Base-by-base conservation (phyloP, 306 rosid species). In the Sphenostylis stenocarpa region DNA sequence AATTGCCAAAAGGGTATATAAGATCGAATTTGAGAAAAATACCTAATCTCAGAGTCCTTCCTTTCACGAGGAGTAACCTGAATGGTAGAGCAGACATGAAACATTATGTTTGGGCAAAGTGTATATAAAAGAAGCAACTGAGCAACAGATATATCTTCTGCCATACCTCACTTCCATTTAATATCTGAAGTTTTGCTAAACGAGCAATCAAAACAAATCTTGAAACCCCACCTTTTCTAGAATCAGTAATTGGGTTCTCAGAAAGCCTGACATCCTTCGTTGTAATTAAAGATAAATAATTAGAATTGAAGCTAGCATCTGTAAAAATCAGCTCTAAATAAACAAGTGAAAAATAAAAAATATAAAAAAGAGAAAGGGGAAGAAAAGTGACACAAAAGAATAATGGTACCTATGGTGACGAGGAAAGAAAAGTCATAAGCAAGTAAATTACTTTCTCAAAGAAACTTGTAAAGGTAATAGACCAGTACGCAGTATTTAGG, bases 31-130 rank as follows among this genome's bases (percentile, higher is more conserved):
- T 29, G 72, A 82, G 23, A 79, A 74, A n/a, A 77, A 17, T 72
- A 92, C 98, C 97, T 88, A 77, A 95, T 92, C 86, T 95, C 98
- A 6, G 98, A 95, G 45, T 95, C 98, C 82, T 89, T 95, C 88
- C 97, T 90, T 84, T 95, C 98, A 52, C 97, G 97, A 52, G 77
- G 76, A 43, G 85, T 89, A 61, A 95, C 85, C 98, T 94, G 80
- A 56, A 85, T 78, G 67, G 75, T 77, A 68, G 53, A 60, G 78
- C 62, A 73, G 67, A 66, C 13, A 45, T 61, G 28, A 78, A 36
- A 41, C 58, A 48, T 73, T 76, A 73, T 52, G 65, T 26, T 63
- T 9, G n/a, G 43, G 24, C 34, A 53, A 65, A 70, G 56, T 11
- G 65, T n/a, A 14, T 47, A 70, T 44, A 21, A 39, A 84, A 65